Evolutionary conservation across 139 green algal species (phyloP), one percentile per base, ranked within the genome.

Genomic region (Chlorella sp.): DNA sequence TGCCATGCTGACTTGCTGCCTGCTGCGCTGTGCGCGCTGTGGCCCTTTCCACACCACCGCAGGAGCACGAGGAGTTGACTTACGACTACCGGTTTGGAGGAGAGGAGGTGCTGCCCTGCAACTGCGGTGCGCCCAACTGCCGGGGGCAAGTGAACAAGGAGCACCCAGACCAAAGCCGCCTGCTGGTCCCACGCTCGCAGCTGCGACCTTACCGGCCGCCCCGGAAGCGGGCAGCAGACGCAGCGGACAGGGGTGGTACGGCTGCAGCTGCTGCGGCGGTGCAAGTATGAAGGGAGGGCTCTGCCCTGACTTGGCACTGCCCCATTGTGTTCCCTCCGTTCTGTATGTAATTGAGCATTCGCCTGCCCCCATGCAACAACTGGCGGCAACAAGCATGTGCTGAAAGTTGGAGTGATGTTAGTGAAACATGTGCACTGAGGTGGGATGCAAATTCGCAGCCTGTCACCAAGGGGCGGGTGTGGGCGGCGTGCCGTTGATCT

Each of bases 91-190:
- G 92, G 48, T 96, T 95, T 81, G 81, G 61, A 73, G 90, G 93
- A 3, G 40, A 89, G 30, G 94, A 95, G 79, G 87, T 94, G 91
- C 94, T 98, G 87, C 92, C 90, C 26, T 98, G 96, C 92, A 97
- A 97, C 81, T 98, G 96, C 91, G 95, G 96, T 5, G 93, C 95
- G 0, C 28, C 78, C 18, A 90, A 34, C 15, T 98, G 96, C 94
- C 90, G 95, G 5, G 91, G 94, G 36, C 92, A 91, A 40, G 96
- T 97, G 36, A 97, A 97, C 86, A 81, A 91, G 80, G 22, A 69
- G 64, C 60, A 64, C 71, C 53, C 83, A 32, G 34, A n/a, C 21
- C 7, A 7, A 28, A 75, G 77, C 3, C 60, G 37, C 22, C 34
- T 76, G 30, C 76, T 48, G 83, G 83, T 86, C 83, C 73, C 34